Percentiles rank a stretch among this genome's conserved stretches.
phyloP scores from a whole-genome alignment of 2,329 filamentous ascomycete genomes.

The Ophiostoma tasmaniense region DNA sequence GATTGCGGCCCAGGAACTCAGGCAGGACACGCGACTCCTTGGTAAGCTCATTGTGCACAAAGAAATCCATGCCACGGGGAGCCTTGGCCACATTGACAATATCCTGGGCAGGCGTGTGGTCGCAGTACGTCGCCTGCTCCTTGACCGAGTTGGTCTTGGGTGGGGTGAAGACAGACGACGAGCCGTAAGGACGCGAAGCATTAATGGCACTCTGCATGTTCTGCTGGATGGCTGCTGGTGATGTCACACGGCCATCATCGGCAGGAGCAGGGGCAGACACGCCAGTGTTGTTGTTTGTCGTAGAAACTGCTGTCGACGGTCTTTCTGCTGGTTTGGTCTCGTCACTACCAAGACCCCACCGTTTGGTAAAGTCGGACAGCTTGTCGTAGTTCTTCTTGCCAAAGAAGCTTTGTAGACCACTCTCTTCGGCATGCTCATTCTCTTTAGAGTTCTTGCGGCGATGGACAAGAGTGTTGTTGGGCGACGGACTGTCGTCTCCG shows the following conservation, averaged over 20 bases:
- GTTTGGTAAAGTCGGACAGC: background rate
- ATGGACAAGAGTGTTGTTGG: background rate
- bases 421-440: background rate
- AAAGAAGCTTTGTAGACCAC: background rate
- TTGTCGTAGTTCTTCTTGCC: slow-evolving; percentile 22
- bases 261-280: background rate
- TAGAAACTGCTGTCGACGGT: background rate
- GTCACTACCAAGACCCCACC: background rate
- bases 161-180: slow-evolving; percentile 61
- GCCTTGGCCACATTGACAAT: slow-evolving; percentile 62
- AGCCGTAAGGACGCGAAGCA: slow-evolving; percentile 68
- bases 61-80: slow-evolving; percentile 64
- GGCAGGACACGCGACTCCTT: slow-evolving; percentile 29
- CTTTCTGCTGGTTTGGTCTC: background rate
- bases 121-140: slow-evolving; percentile 81
- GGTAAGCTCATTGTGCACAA: slow-evolving; percentile 49
- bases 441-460: background rate
- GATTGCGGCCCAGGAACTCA: slow-evolving; percentile 53
- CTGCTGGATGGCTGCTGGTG: slow-evolving; percentile 53
- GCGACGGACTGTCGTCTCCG: slow-evolving; percentile 29
- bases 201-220: slow-evolving; percentile 72
- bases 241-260: slow-evolving; percentile 49
- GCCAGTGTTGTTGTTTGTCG: background rate
- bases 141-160: slow-evolving; percentile 65
- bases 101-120: slow-evolving; percentile 65